A percentile compares a stretch with the other conserved stretches of the same genome.
Evolutionary conservation across 73 alveolate genomes (phyloP).

Genomic region (Urostyla sp.): DNA sequence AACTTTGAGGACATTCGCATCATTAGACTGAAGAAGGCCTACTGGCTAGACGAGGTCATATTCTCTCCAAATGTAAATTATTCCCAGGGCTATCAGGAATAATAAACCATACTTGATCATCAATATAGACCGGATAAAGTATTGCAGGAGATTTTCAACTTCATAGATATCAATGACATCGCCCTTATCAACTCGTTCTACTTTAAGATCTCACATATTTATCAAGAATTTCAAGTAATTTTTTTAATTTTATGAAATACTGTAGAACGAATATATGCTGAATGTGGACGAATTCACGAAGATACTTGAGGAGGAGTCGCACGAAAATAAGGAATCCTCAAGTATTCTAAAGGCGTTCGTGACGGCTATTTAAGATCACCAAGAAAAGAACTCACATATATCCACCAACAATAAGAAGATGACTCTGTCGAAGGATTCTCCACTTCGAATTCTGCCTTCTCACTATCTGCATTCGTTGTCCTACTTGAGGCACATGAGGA

Average conservation of each 20-base stretch:
- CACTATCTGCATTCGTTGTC: slow-evolving; percentile 59
- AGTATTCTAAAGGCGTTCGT: too few relatives aligned
- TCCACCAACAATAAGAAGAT: not conserved
- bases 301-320: too few relatives aligned
- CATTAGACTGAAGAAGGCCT: slow-evolving; percentile 53
- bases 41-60: slow-evolving; percentile 58
- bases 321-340: too few relatives aligned
- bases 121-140: slow-evolving; percentile 51
- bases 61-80: slow-evolving; percentile 42
- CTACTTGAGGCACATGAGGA: slow-evolving; percentile 60
- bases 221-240: too few relatives aligned
- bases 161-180: slow-evolving; percentile 65
- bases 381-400: too few relatives aligned
- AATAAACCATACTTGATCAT: slow-evolving; percentile 15
- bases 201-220: not conserved
- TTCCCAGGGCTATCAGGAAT: slow-evolving; percentile 4
- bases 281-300: too few relatives aligned
- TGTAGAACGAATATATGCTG: too few relatives aligned
- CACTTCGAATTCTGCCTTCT: slow-evolving; percentile 46
- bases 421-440: not conserved
- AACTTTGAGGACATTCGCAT: slow-evolving; percentile 27
- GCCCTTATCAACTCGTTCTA: slow-evolving; percentile 62
- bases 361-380: too few relatives aligned
- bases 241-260: too few relatives aligned
- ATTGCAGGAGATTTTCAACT: slow-evolving; percentile 31